Conservation (phyloP, 495 filamentous ascomycete genomes). For the Talaromyces proteolyticus region DNA sequence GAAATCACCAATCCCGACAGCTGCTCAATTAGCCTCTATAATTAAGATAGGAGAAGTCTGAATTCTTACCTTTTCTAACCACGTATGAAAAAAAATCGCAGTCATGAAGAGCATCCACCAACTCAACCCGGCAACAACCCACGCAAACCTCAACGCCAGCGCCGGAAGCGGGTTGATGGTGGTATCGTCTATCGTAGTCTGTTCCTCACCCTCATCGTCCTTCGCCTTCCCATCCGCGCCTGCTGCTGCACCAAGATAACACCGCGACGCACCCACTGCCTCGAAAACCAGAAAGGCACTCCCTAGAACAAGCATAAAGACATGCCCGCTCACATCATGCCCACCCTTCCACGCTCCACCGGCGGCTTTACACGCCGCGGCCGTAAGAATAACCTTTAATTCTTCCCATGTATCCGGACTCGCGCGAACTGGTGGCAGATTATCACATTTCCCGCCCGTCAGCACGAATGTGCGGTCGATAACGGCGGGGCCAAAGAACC, state of each 20-base stretch:
- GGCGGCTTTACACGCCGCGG: conserved; percentile 72
- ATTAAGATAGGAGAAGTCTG: conserved; percentile 2
- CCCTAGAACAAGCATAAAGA: conserved; percentile 83
- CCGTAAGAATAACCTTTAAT: conserved; percentile 53
- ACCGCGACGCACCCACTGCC: conserved; percentile 51
- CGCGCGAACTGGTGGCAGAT: conserved; percentile 19
- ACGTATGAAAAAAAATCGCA: conserved; percentile 94
- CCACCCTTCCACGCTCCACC: conserved; percentile 85
- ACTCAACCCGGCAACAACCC: conserved; percentile 49
- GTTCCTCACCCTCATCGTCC: conserved; percentile 26
- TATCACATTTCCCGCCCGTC: conserved; percentile 76
- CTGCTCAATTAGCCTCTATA: conserved; percentile 23
- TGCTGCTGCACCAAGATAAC: conserved; percentile 29
- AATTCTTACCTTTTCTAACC: conserved; percentile 82
- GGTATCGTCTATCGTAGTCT: too few relatives aligned
- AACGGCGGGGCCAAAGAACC: conserved; percentile 87
- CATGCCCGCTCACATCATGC: conserved; percentile 91
- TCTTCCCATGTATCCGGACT: conserved; percentile 20
- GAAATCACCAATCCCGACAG: conserved; percentile 70
- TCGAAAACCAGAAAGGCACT: conserved; percentile 78
- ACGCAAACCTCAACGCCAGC: conserved; percentile 45
- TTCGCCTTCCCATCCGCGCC: conserved; percentile 45
- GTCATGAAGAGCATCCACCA: conserved; percentile 99
- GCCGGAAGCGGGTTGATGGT: conserved; percentile 26
- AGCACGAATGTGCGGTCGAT: conserved; percentile 80